Conservation (phyloP, 768 basidiomycete species). For the Cytidiella melzeri region DNA sequence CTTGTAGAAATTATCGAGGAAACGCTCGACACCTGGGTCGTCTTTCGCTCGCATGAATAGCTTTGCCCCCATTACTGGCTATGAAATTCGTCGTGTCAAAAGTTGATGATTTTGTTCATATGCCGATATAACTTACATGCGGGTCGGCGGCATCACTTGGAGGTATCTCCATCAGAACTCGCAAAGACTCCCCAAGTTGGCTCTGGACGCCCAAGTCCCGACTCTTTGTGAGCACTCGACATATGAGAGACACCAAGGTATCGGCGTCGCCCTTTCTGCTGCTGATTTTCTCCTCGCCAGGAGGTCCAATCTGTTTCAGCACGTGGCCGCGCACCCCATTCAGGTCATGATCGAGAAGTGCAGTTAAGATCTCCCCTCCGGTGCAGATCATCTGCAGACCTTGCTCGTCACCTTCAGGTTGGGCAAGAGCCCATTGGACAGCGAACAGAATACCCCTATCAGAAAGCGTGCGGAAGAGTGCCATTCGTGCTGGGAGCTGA, state of each 20-base stretch:
- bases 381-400: conserved; percentile 65
- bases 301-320: conserved; percentile 71
- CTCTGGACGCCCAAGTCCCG: conserved; percentile 84
- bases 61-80: conserved; percentile 34
- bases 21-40: conserved; percentile 80
- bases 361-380: conserved; percentile 79
- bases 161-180: conserved; percentile 76
- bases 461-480: conserved; percentile 80
- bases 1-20: conserved; percentile 93
- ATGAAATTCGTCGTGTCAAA: no score
- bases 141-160: conserved; percentile 14
- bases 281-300: conserved; percentile 56
- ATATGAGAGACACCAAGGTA: conserved; percentile 71
- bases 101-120: no score
- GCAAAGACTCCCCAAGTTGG: conserved; percentile 84
- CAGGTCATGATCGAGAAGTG: conserved; percentile 86
- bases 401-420: conserved; percentile 48
- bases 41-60: conserved; percentile 61
- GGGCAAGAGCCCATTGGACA: conserved; percentile 88
- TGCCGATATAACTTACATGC: conserved; percentile 20
- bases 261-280: conserved; percentile 59
- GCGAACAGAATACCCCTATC: conserved; percentile 86
- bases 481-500: conserved; percentile 79
- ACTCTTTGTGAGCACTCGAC: conserved; percentile 71
- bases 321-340: conserved; percentile 82